Conservation (phyloP, 495 filamentous ascomycete species). For the Hypoxylon intermedium region DNA sequence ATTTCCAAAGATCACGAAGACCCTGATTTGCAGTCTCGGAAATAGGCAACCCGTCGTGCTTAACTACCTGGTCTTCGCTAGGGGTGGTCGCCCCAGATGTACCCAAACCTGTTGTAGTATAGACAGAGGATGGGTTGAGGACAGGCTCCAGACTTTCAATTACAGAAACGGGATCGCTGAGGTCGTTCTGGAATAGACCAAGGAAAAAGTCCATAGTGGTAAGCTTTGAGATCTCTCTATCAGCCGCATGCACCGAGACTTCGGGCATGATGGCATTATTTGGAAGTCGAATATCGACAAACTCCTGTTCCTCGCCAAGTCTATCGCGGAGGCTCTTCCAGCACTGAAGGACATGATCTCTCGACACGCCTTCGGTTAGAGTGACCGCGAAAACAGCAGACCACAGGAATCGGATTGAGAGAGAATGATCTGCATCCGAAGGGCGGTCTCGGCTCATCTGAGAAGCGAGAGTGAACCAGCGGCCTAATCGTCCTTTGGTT, state of each 20-base stretch:
- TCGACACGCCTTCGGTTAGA: constrained; percentile 68
- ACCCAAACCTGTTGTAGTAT: constrained; percentile 33
- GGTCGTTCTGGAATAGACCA: constrained; percentile 73
- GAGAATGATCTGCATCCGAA: constrained; percentile 48
- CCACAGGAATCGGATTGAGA: constrained; percentile 79
- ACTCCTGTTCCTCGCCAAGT: constrained; percentile 44
- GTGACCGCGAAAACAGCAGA: constrained; percentile 77
- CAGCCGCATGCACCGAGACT: constrained; percentile 78
- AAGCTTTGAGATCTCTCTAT: constrained; percentile 87
- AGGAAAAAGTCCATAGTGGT: constrained; percentile 97
- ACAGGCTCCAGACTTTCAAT: constrained; percentile 95
- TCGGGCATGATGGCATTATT: constrained; percentile 93
- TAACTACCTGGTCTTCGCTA: constrained; percentile 4
- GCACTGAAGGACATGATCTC: constrained; percentile 81
- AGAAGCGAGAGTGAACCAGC: constrained; percentile 78
- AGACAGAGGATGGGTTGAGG: constrained; percentile 73
- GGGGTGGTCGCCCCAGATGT: constrained; percentile 9
- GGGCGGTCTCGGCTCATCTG: constrained; percentile 60
- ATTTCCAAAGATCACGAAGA: constrained; percentile 78
- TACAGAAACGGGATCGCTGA: constrained; percentile 74
- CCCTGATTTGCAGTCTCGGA: constrained; percentile 54
- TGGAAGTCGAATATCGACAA: constrained; percentile 66
- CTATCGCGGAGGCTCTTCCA: constrained; percentile 70
- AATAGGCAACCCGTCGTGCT: constrained; percentile 45
- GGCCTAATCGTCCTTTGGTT: constrained; percentile 71